These are phyloP conservation scores for Penicillium sp. DNA, from an alignment of 2,329 filamentous ascomycete species.

Conservation along the genomic window DNA sequence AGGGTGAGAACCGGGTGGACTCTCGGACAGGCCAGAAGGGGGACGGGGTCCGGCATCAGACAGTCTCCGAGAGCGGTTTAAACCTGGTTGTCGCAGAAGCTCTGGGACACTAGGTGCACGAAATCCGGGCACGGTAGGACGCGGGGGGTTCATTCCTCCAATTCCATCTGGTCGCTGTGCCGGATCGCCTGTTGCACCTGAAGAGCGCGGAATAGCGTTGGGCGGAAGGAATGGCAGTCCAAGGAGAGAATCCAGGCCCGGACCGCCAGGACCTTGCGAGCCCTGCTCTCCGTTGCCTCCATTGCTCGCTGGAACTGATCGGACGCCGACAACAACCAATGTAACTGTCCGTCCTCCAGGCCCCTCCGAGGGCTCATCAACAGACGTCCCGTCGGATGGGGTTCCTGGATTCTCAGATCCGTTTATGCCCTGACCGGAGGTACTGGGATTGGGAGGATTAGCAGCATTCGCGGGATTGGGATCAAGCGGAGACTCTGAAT, in stretches of 20 bases:
- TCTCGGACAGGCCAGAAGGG: conserved; percentile 49
- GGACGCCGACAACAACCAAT: conserved; percentile 65
- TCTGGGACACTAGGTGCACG: conserved; percentile 50
- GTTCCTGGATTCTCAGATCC: conserved; percentile 24
- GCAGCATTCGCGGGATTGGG: background rate
- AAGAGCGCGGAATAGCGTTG: conserved; percentile 40
- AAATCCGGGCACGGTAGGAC: conserved; percentile 52
- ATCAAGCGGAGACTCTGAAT: conserved; percentile 40
- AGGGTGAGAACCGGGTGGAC: conserved; percentile 55
- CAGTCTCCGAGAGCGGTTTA: conserved; percentile 28
- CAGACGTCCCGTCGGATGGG: conserved; percentile 34
- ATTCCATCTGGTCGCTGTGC: conserved; percentile 53
- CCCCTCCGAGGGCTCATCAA: conserved; percentile 41
- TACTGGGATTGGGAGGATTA: conserved; percentile 8
- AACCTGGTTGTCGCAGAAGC: conserved; percentile 50
- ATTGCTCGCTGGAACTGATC: conserved; percentile 57
- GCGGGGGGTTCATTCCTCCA: conserved; percentile 49
- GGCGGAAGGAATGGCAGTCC: conserved; percentile 44
- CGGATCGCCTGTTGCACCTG: conserved; percentile 47
- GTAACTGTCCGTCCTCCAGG: conserved; percentile 59
- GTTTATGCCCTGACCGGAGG: conserved; percentile 22
- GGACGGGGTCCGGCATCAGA: conserved; percentile 31
- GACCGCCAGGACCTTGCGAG: conserved; percentile 39
- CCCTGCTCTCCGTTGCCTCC: conserved; percentile 38
- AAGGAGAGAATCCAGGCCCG: conserved; percentile 44